Evolutionary conservation across 192 early-diverging fungal genomes (phyloP).

Genomic region (Backusella tuberculispora): DNA sequence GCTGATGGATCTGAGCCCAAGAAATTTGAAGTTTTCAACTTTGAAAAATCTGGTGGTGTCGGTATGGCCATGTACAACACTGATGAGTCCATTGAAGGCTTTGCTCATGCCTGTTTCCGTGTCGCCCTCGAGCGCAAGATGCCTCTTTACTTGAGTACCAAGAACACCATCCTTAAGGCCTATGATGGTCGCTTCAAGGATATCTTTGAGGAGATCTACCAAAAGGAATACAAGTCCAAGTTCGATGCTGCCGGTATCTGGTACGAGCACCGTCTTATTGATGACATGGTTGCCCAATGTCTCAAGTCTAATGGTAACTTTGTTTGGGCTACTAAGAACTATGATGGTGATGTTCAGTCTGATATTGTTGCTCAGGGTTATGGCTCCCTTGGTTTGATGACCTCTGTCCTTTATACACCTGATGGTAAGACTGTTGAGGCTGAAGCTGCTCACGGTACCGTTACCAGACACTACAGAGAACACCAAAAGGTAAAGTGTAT

Average conservation of each 20-base stretch:
- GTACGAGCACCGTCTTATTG: conserved; percentile 98
- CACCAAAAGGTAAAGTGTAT: conserved; percentile 74
- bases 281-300: conserved; percentile 98
- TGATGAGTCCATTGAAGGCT: conserved; percentile 86
- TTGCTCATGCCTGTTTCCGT: conserved; percentile 95
- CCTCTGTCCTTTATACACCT: conserved; percentile 91
- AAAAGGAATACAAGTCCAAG: conserved; percentile 76
- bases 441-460: conserved; percentile 97
- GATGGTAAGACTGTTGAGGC: conserved; percentile 91
- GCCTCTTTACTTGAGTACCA: conserved; percentile 94
- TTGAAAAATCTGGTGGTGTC: conserved; percentile 82
- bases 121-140: conserved; percentile 87
- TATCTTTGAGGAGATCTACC: conserved; percentile 92
- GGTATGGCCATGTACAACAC: conserved; percentile 98
- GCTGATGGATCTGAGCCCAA: conserved; percentile 70
- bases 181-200: conserved; percentile 99
- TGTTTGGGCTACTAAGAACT: conserved; percentile 95
- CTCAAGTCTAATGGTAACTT: conserved; percentile 94
- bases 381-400: conserved; percentile 95
- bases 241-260: conserved; percentile 87
- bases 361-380: conserved; percentile 96
- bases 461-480: conserved; percentile 92
- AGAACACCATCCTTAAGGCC: conserved; percentile 95
- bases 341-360: conserved; percentile 94
- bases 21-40: conserved; percentile 82